Base-by-base conservation (phyloP, 768 basidiomycete species). In the Lactarius trivialis region DNA sequence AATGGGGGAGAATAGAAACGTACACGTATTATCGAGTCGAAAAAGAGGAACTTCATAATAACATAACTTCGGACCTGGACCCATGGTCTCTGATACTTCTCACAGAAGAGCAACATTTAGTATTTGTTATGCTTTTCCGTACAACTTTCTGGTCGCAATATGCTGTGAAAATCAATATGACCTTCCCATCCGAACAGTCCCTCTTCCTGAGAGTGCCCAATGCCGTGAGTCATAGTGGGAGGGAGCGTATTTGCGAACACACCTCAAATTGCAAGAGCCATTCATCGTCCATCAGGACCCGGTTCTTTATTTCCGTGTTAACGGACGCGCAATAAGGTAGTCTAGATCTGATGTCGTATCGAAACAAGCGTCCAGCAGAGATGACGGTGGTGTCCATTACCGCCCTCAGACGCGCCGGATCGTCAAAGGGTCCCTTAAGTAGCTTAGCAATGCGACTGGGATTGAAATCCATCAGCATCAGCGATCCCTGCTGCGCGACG, bases 71-170 rank as follows among this genome's bases (percentile, higher is more conserved):
- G 21, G 14, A 21, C 21, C n/a, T 14, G 4, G 2, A 5, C 2
- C 21, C 6, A 12, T 19, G 7, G 45, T 5, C 21, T 37, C 15
- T 6, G 39, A 39, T 19, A 39, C 39, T 39, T 39, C 39, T 19
- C 19, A 14, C 21, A 24, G 21, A 45, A 21, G 43, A 12, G 21
- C 24, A 48, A 24, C 1, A 24, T 12, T 21, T 12, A 45, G 12
- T 21, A 71, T 96, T 94, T 66, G 97, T 97, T 28, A 98, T 78
- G 71, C 93, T 93, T 72, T 93, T 89, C 45, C 98, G 45, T 48
- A 81, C 33, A 94, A 93, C 69, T 93, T 93, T 66, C 96, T 93
- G 7, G 93, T 96, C 3, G 96, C 97, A 30, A 93, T n/a, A 64
- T 17, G 54, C 63, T 56, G 49, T 64, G 54, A 28, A 60, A 64